These are phyloP conservation scores for Dentipellis fragilis DNA, from an alignment of 768 basidiomycete species.

Conservation along the genomic window DNA sequence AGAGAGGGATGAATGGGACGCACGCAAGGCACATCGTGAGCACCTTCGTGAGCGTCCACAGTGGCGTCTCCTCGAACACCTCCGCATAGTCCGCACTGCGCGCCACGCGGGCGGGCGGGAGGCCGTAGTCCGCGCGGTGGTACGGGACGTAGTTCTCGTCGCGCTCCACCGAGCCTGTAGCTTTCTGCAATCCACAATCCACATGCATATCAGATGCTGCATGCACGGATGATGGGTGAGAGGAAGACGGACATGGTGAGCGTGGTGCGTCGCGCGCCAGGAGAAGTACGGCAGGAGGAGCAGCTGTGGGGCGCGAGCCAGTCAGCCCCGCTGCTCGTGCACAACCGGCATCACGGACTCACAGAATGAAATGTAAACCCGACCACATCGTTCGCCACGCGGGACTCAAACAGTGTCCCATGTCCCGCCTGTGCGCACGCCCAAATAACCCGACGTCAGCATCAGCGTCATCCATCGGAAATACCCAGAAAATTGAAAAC, in stretches of 20 bases:
- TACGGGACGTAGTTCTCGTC: constrained; percentile 28
- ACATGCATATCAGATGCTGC: neutral
- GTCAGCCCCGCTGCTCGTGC: neutral
- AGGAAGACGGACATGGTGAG: neutral
- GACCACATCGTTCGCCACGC: neutral
- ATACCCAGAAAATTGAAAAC: too few species aligned
- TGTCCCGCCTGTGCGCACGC: constrained; percentile 1
- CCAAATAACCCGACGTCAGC: too few species aligned
- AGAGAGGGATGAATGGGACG: neutral
- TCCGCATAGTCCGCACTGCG: constrained; percentile 37
- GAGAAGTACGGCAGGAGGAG: constrained; percentile 6
- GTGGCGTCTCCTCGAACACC: constrained; percentile 44
- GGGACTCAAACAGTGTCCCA: constrained; percentile 1
- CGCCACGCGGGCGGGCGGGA: constrained; percentile 32
- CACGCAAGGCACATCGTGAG: constrained; percentile 27
- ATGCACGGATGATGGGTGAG: neutral
- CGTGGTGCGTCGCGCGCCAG: constrained; percentile 3
- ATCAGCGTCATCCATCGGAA: too few species aligned
- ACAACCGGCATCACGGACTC: neutral
- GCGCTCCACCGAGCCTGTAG: constrained; percentile 14
- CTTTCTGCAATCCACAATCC: constrained; percentile 10
- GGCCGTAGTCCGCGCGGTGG: constrained; percentile 27
- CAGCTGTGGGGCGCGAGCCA: neutral
- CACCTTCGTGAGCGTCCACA: constrained; percentile 40
- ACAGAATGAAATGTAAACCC: constrained; percentile 2